Evolutionary conservation across 495 filamentous ascomycete genomes (phyloP).

Genomic region (Stereocaulon alpinum): DNA sequence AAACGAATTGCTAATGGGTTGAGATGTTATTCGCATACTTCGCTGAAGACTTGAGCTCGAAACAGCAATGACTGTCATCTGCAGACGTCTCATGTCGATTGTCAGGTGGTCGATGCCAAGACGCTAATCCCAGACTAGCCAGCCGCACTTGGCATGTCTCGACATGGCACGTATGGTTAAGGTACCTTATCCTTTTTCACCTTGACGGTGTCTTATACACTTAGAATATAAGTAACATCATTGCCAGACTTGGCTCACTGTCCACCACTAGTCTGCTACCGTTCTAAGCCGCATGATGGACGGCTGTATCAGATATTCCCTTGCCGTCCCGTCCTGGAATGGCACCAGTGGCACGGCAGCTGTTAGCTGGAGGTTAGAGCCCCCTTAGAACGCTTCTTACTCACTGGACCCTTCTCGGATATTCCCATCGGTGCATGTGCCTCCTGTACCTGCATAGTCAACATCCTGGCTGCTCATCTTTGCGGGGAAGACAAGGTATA

Average conservation of each 20-base stretch:
- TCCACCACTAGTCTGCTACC: neutral
- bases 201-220: too few relatives aligned
- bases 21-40: too few relatives aligned
- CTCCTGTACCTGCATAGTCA: neutral
- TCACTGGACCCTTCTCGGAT: neutral
- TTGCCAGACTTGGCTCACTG: neutral
- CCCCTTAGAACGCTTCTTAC: neutral
- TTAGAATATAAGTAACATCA: too few relatives aligned
- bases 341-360: neutral
- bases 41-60: too few relatives aligned
- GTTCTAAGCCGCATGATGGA: neutral
- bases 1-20: too few relatives aligned
- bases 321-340: neutral
- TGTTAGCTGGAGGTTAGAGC: neutral
- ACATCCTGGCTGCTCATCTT: neutral
- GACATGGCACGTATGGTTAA: too few relatives aligned
- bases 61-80: too few relatives aligned
- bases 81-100: too few relatives aligned
- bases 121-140: too few relatives aligned
- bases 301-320: neutral
- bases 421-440: neutral
- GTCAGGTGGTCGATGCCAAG: too few relatives aligned
- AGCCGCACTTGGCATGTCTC: too few relatives aligned
- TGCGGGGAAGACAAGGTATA: neutral
- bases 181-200: too few relatives aligned